Evolutionary conservation across 2,329 filamentous ascomycete species (phyloP).

Genomic region (Fusarium graminum): DNA sequence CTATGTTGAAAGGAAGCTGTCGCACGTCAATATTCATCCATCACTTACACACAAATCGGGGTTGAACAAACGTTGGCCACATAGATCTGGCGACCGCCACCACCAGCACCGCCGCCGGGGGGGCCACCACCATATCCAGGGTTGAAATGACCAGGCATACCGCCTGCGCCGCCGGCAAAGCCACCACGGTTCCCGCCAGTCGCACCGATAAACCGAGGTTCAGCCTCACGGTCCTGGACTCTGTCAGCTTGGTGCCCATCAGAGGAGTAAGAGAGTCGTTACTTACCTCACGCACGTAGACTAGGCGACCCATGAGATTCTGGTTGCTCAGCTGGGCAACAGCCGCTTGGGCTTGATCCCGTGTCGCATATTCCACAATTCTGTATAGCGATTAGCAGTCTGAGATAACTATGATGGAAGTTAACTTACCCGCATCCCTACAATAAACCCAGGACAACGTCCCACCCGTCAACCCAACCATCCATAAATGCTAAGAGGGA

Average conservation of each 20-base stretch:
- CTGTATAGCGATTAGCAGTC: conserved; percentile 62
- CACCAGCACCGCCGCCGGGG: conserved; percentile 61
- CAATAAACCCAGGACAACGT: conserved; percentile 86
- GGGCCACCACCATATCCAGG: conserved; percentile 68
- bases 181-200: conserved; percentile 73
- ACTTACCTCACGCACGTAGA: conserved; percentile 96
- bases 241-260: neutral
- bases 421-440: conserved; percentile 99
- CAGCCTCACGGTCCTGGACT: conserved; percentile 90
- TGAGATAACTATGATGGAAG: neutral
- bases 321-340: conserved; percentile 99
- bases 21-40: conserved; percentile 39
- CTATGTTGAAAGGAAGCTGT: conserved; percentile 95
- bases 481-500: conserved; percentile 81
- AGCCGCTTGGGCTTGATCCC: conserved; percentile 98
- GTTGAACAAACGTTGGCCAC: conserved; percentile 91
- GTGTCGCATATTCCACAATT: conserved; percentile 99
- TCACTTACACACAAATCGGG: conserved; percentile 17
- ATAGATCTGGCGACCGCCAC: conserved; percentile 88
- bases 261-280: no score
- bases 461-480: conserved; percentile 99
- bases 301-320: conserved; percentile 97
- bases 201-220: conserved; percentile 92
- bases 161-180: conserved; percentile 65
- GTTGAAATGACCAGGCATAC: conserved; percentile 67